Percentiles rank a stretch among this genome's conserved stretches.
phyloP scores from a whole-genome alignment of 495 filamentous ascomycete genomes.

The Aspergillus panamensis region DNA sequence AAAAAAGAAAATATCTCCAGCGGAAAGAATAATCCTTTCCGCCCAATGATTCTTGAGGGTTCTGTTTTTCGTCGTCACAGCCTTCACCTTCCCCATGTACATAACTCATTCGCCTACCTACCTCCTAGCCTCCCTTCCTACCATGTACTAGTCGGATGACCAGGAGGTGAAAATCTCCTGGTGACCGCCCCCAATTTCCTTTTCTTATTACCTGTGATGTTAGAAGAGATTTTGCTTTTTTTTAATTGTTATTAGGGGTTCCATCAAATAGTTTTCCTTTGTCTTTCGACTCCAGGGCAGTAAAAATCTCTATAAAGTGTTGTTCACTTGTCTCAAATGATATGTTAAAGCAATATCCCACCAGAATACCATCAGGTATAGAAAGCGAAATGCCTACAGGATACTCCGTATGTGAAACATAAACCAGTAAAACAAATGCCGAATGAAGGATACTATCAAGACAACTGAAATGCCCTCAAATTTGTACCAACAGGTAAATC shows the following conservation, averaged over 20 bases:
- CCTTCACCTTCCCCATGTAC: constrained; percentile 34
- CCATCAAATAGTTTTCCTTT: constrained; percentile 21
- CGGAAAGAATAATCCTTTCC: neutral
- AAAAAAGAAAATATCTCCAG: constrained; percentile 17
- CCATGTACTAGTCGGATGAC: constrained; percentile 38
- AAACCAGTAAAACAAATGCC: neutral
- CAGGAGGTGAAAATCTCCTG: constrained; percentile 25
- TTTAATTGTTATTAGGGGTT: constrained; percentile 19
- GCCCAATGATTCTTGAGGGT: constrained; percentile 11
- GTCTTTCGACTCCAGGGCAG: constrained; percentile 8
- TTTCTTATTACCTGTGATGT: constrained; percentile 21
- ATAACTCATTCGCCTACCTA: constrained; percentile 28
- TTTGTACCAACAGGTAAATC: constrained; percentile 27
- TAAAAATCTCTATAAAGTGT: neutral
- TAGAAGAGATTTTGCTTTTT: constrained; percentile 21
- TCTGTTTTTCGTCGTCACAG: constrained; percentile 9
- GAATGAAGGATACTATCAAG: constrained; percentile 6
- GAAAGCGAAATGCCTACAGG: neutral
- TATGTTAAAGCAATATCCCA: neutral
- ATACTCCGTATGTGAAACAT: too few species aligned
- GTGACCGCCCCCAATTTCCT: constrained; percentile 33
- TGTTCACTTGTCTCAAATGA: neutral
- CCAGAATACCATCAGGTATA: too few species aligned
- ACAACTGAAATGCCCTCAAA: constrained; percentile 13
- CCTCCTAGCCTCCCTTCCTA: constrained; percentile 24